Evolutionary conservation across 805 yeast species (phyloP).

Genomic region (Hemisphaericaspora nanyangensis): DNA sequence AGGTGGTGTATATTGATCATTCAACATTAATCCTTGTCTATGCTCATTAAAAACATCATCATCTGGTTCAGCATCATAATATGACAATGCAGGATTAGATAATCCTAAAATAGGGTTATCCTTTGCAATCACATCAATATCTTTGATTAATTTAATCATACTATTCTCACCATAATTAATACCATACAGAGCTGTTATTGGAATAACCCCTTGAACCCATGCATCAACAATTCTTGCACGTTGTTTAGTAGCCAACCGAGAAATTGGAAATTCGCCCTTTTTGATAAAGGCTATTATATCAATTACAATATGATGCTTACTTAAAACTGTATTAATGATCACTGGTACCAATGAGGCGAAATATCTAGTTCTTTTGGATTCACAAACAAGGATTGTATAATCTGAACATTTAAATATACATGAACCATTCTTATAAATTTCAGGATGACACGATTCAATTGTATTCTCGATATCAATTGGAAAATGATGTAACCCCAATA

Average conservation of each 20-base stretch:
- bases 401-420: slow-evolving; percentile 82
- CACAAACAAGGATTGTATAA: slow-evolving; percentile 70
- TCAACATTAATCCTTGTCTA: slow-evolving; percentile 28
- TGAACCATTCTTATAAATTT: slow-evolving; percentile 55
- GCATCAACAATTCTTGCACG: slow-evolving; percentile 63
- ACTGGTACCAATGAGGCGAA: slow-evolving; percentile 79
- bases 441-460: slow-evolving; percentile 44
- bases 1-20: slow-evolving; percentile 10
- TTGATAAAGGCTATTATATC: slow-evolving; percentile 82
- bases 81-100: slow-evolving; percentile 40
- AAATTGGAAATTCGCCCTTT: slow-evolving; percentile 58
- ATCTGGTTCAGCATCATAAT: slow-evolving; percentile 27
- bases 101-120: slow-evolving; percentile 38
- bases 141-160: slow-evolving; percentile 54
- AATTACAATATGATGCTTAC: slow-evolving; percentile 74
- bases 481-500: slow-evolving; percentile 87
- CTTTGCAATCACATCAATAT: slow-evolving; percentile 43
- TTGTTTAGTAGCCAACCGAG: slow-evolving; percentile 73
- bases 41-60: slow-evolving; percentile 29
- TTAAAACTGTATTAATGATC: slow-evolving; percentile 71
- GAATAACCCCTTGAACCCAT: slow-evolving; percentile 46
- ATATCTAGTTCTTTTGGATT: slow-evolving; percentile 46
- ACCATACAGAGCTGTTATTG: slow-evolving; percentile 39
- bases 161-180: slow-evolving; percentile 67
- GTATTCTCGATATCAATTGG: slow-evolving; percentile 72